Percentiles rank a stretch among this genome's conserved stretches.
These are phyloP conservation scores for Trichopus zeylanicus DNA, from an alignment of 116 monocot genomes.

Conservation along the genomic window DNA sequence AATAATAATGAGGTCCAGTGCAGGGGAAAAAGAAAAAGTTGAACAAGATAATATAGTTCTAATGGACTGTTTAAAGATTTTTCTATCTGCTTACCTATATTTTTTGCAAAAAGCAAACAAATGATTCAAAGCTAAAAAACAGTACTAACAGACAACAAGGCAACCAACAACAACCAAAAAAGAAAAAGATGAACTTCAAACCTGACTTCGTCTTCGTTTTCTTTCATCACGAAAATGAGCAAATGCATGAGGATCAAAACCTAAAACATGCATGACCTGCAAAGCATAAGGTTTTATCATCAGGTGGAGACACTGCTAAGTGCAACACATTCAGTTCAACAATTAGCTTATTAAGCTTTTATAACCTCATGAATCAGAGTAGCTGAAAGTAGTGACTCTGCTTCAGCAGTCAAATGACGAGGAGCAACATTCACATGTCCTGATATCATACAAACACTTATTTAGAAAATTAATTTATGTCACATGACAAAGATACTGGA, in stretches of 20 bases:
- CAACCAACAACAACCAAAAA: too few relatives aligned
- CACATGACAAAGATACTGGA: background rate
- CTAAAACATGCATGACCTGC: constrained; percentile 99
- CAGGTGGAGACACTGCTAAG: too few relatives aligned
- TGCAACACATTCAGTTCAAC: too few relatives aligned
- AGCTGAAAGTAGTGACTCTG: constrained; percentile 89
- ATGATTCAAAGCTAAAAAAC: too few relatives aligned
- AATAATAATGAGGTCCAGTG: too few relatives aligned
- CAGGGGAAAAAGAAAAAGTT: too few relatives aligned
- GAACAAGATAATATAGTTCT: too few relatives aligned
- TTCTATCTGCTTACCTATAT: too few relatives aligned
- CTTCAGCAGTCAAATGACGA: constrained; percentile 95
- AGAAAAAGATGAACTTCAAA: constrained; percentile 9
- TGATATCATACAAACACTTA: constrained; percentile 15
- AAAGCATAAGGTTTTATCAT: background rate
- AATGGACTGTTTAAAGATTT: too few relatives aligned
- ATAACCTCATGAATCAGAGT: constrained; percentile 89
- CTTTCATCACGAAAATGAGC: constrained; percentile 97
- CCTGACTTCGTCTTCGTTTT: constrained; percentile 87
- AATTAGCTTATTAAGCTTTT: too few relatives aligned
- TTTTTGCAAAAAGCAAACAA: too few relatives aligned
- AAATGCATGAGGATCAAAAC: constrained; percentile 99
- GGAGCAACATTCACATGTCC: constrained; percentile 99
- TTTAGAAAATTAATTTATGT: background rate
- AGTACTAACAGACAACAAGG: too few relatives aligned